Evolutionary conservation across 2,329 filamentous ascomycete genomes (phyloP), one percentile per base, ranked within the genome.

Genomic region (Botryotinia narcissicola): DNA sequence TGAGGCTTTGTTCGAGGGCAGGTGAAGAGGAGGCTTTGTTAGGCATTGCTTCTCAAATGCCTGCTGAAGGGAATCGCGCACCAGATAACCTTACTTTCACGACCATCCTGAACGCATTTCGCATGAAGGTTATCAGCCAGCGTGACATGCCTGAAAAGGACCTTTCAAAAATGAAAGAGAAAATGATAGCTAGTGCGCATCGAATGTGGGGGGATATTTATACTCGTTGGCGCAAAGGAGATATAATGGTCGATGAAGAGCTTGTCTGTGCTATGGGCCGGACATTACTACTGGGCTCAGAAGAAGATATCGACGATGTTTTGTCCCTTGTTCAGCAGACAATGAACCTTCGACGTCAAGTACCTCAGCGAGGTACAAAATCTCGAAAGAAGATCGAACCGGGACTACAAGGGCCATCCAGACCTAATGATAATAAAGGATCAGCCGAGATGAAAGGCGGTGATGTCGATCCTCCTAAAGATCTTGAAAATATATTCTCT

Each of bases 231-330:
- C 87, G 86, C 71, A 85, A 87, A 71, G 94, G 91, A 44, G 85
- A 89, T 70, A 78, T 98, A 25, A 78, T 86, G 67, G 85, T 98
- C 32, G 95, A 98, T 78, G 93, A 96, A 81, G 84, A 88, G 72
- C 84, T 98, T 32, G 91, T 97, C 5, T 91, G 89, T 79, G 87
- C 92, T 44, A 97, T 98, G 93, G 94, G 91, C 9, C 87, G 91
- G 51, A 78, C 97, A 4, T 85, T 98, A n/a, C 83, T 94, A 35
- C 83, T 91, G 68, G 90, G 92, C 25, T 84, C 86, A 18, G 84
- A 87, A 29, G 82, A 85, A 68, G 91, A 96, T 77, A 90, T 87
- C 81, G 89, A 92, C 75, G 89, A 93, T 78, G 85, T 97, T 3
- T 86, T 97, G 35, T 88, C 88, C 57, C 84, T 98, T 32, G 83